Evolutionary conservation across 1,284 basidiomycete species (phyloP), one percentile per base, ranked within the genome.

Genomic region (Boletus albobrunnescens): DNA sequence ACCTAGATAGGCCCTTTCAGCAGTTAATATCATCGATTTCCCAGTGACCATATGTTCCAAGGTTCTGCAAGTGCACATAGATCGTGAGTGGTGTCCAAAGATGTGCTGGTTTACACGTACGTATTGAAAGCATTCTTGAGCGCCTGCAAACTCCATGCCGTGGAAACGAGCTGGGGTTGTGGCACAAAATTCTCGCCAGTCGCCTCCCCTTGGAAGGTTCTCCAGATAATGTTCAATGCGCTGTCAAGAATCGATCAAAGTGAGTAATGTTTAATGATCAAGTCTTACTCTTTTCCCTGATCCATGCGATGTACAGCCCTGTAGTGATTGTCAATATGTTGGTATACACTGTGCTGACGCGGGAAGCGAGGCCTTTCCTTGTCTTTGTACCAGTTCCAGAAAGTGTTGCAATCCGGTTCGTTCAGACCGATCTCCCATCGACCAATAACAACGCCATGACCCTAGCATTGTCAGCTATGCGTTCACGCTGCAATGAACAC

Each of bases 181-280:
- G 5, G 65, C 60, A 28, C 61, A 64, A 17, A 66, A 66, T 31
- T 67, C 63, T 20, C 58, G 48, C 64, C 60, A 64, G 36, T 55
- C 56, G 1, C 50, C 30, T 20, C 58, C 60, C 8, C 19, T 22
- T n/a, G 63, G 60, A 28, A 64, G 44, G 17, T 53, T 61, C 11
- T 65, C 53, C 17, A 67, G 26, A 37, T 53, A 61, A 17, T 66
- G 62, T 22, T 66, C 57, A 11, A 59, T 52, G 2, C 39, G 52
- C 55, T 56, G 26, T 31, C 3, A 19, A 6, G 0, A 7, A 23
- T 46, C 3, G 1, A 5, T 28, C 12, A 41, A 32, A 30, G 11
- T 2, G 6, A 28, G 10, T 6, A 20, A 4, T 3, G 6, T 7
- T 17, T 11, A 2, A 23, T 17, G 16, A 3, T 22, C 0, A n/a